Percentiles rank a stretch among this genome's conserved stretches.
phyloP scores from a whole-genome alignment of 768 basidiomycete species.

The Suillus weaverae region DNA sequence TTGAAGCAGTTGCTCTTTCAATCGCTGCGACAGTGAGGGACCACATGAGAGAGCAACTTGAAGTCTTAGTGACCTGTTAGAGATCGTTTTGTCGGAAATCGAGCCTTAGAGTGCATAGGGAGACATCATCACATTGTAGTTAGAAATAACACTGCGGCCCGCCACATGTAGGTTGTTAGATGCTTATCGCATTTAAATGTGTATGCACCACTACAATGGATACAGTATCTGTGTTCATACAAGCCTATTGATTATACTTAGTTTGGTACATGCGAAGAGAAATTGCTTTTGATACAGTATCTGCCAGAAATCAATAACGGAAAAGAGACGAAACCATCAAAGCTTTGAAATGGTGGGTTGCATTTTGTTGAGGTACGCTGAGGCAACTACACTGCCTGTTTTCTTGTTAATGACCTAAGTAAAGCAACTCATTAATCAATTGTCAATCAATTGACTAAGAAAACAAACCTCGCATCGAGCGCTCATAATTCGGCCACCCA shows the following conservation, averaged over 20 bases:
- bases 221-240: conserved; percentile 3
- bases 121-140: background rate
- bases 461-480: conserved; percentile 65
- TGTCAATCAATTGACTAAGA: background rate
- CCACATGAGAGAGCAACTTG: background rate
- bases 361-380: conserved; percentile 73
- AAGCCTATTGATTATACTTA: background rate
- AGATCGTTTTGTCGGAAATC: background rate
- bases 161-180: background rate
- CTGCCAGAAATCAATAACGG: background rate
- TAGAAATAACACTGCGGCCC: background rate
- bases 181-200: background rate
- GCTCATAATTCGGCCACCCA: conserved; percentile 71
- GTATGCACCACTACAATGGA: background rate
- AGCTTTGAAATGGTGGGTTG: conserved; percentile 56
- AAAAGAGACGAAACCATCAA: conserved; percentile 25
- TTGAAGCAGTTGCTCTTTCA: background rate
- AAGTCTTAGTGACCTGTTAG: background rate
- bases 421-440: conserved; percentile 3
- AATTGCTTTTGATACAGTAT: conserved; percentile 5
- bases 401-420: conserved; percentile 58
- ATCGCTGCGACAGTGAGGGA: background rate
- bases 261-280: background rate
- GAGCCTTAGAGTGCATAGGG: background rate
- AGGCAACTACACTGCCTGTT: conserved; percentile 59